Evolutionary conservation across 2,329 filamentous ascomycete species (phyloP).

Genomic region (Sarocladiaceae sp.): DNA sequence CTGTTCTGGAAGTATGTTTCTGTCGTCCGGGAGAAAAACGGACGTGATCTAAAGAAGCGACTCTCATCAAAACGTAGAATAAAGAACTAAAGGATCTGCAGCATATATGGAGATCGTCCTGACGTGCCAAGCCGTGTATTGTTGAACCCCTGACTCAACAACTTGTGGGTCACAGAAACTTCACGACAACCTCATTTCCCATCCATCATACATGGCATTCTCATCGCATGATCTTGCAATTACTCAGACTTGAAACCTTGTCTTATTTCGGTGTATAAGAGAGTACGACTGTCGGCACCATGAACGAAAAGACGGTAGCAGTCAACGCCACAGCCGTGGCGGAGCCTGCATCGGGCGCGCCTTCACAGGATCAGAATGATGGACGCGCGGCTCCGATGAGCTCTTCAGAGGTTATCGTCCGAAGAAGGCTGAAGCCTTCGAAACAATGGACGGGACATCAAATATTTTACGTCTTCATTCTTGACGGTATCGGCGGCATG

Average conservation of each 20-base stretch:
- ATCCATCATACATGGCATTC: not conserved
- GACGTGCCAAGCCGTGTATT: no score
- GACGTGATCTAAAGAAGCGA: no score
- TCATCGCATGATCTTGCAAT: not conserved
- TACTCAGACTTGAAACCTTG: no score
- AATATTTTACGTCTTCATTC: slow-evolving; percentile 40
- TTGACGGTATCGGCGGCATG: slow-evolving; percentile 41
- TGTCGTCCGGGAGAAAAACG: no score
- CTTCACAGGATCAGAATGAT: no score
- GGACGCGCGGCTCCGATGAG: not conserved
- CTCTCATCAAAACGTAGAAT: no score
- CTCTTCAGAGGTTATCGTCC: slow-evolving; percentile 1
- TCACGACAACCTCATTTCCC: slow-evolving; percentile 1
- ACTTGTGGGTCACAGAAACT: not conserved
- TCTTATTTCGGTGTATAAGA: no score
- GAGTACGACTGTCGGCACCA: no score
- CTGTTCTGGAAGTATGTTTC: no score
- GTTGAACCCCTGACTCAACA: not conserved
- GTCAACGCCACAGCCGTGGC: no score
- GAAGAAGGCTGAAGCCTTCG: slow-evolving; percentile 31
- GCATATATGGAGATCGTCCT: no score
- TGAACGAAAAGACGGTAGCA: not conserved
- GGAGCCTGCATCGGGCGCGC: not conserved
- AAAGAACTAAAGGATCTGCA: no score
- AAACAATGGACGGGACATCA: slow-evolving; percentile 35